Evolutionary conservation across 805 yeast species (phyloP).

Genomic region (Lipomyces yamadae): DNA sequence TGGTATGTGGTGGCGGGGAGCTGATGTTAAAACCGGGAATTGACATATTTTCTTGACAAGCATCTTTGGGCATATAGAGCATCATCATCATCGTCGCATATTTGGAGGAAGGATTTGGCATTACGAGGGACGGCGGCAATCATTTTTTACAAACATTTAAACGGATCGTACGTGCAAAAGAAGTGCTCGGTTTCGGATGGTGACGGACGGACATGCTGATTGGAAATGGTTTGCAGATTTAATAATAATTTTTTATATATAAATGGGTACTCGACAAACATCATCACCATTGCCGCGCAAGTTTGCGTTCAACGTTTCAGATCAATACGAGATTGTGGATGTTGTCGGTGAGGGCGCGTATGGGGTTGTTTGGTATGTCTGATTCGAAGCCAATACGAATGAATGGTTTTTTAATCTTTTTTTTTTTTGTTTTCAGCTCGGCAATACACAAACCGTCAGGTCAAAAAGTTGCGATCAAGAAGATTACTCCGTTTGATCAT

Average conservation of each 20-base stretch:
- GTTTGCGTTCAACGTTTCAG: slow-evolving; percentile 77
- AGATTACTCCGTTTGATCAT: slow-evolving; percentile 89
- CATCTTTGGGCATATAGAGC: too few species aligned
- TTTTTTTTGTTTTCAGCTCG: slow-evolving; percentile 56
- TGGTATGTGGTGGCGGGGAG: too few species aligned
- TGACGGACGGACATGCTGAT: not conserved
- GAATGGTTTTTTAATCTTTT: not conserved
- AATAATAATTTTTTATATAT: not conserved
- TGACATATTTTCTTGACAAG: too few species aligned
- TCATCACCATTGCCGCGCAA: slow-evolving; percentile 46
- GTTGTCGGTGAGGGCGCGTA: slow-evolving; percentile 96
- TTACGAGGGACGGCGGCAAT: too few species aligned
- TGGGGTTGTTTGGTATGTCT: slow-evolving; percentile 67
- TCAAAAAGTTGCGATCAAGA: slow-evolving; percentile 92
- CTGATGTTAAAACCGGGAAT: too few species aligned
- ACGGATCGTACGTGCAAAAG: not conserved
- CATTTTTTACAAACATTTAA: not conserved
- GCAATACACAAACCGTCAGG: slow-evolving; percentile 86
- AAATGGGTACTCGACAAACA: slow-evolving; percentile 1
- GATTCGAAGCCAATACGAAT: too few species aligned
- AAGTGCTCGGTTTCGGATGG: not conserved
- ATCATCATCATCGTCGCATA: too few species aligned
- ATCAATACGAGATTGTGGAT: slow-evolving; percentile 81
- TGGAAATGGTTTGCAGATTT: too few species aligned
- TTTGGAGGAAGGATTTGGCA: too few species aligned